A percentile compares a stretch with the other conserved stretches of the same genome.
Evolutionary conservation across 345 rosid genomes (phyloP).

Genomic region (Leavenworthia alabamica): DNA sequence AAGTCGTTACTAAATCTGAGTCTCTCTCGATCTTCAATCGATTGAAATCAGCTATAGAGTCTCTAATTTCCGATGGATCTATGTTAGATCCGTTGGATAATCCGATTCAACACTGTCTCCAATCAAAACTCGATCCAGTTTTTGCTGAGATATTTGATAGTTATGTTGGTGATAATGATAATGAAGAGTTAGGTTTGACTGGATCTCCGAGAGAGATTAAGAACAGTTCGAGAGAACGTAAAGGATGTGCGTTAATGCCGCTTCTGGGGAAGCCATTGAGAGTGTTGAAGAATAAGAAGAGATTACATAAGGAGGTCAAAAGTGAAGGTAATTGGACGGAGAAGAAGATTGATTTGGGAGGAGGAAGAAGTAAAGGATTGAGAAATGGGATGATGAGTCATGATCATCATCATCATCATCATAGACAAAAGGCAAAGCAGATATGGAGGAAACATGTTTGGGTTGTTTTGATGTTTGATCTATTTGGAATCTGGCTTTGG

Average conservation of each 20-base stretch:
- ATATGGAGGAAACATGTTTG: conserved; percentile 88
- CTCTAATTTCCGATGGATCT: conserved; percentile 28
- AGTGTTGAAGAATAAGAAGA: conserved; percentile 68
- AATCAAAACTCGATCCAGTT: conserved; percentile 37
- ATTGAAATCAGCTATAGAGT: conserved; percentile 39
- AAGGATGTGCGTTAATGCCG: conserved; percentile 30
- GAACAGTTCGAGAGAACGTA: conserved; percentile 33
- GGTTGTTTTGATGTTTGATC: conserved; percentile 67
- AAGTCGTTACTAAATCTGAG: conserved; percentile 37
- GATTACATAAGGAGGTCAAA: conserved; percentile 24
- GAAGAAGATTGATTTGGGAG: conserved; percentile 38
- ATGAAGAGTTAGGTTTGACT: conserved; percentile 31
- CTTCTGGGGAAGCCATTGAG: conserved; percentile 42
- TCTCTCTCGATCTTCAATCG: conserved; percentile 47
- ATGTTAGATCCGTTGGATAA: conserved; percentile 25
- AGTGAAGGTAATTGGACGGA: conserved; percentile 19
- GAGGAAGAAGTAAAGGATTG: conserved; percentile 35
- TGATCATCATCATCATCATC: conserved; percentile 39
- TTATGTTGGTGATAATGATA: background rate
- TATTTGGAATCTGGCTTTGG: conserved; percentile 80
- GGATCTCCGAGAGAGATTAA: conserved; percentile 26
- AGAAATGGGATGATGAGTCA: conserved; percentile 38
- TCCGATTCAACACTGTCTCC: conserved; percentile 36
- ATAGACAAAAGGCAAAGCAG: conserved; percentile 68
- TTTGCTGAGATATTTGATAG: conserved; percentile 36